These are phyloP conservation scores for Leishmania arabica DNA, from an alignment of 208 protist species.

Conservation along the genomic window DNA sequence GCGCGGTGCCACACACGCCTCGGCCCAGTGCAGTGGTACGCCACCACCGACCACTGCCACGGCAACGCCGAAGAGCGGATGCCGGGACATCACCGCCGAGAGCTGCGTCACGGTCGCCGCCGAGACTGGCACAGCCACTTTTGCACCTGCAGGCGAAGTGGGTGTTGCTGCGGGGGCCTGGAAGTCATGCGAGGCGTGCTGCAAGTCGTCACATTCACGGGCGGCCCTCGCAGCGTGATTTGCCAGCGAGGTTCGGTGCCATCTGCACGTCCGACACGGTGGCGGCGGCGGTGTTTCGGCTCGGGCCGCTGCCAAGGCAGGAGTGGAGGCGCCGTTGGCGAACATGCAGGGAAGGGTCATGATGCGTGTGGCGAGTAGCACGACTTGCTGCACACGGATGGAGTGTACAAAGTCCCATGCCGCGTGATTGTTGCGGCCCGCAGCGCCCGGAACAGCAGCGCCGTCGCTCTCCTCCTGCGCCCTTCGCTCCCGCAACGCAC, in stretches of 20 bases:
- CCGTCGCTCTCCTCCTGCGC: neutral
- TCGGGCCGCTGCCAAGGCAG: neutral
- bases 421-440: too few species aligned
- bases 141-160: neutral
- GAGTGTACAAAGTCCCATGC: neutral
- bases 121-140: neutral
- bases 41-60: conserved; percentile 32
- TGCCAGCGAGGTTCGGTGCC: neutral
- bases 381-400: conserved; percentile 13
- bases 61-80: conserved; percentile 50
- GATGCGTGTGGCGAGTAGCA: conserved; percentile 20
- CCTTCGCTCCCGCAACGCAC: neutral
- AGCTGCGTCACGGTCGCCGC: neutral
- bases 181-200: neutral
- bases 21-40: conserved; percentile 35
- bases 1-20: conserved; percentile 17
- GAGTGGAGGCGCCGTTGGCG: neutral
- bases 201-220: neutral
- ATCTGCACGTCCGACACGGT: neutral
- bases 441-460: neutral
- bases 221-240: neutral
- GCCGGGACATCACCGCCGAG: conserved; percentile 20
- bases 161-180: neutral
- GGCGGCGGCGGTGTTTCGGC: neutral
- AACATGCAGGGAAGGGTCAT: conserved; percentile 18